Percentiles rank a stretch among this genome's conserved stretches.
Evolutionary conservation across 257 asterid genomes (phyloP).

Genomic region (Fraxinus cuspidata): DNA sequence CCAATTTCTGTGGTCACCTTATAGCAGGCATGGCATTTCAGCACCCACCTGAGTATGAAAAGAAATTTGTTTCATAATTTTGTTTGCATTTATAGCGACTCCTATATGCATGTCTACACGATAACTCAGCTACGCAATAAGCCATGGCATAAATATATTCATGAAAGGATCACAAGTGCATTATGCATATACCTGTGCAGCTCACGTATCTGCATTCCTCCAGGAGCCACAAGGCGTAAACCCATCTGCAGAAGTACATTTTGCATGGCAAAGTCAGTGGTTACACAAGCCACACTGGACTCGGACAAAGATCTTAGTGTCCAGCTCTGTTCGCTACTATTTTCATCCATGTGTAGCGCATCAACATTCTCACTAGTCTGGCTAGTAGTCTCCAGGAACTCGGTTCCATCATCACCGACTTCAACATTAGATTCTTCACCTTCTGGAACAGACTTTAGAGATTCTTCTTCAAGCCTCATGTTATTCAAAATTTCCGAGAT

Average conservation of each 20-base stretch:
- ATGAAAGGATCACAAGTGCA: not conserved
- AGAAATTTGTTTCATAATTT: not conserved
- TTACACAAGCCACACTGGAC: conserved; percentile 91
- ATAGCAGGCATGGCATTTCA: conserved; percentile 94
- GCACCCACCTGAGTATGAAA: conserved; percentile 74
- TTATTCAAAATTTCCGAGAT: conserved; percentile 48
- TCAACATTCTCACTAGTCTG: conserved; percentile 46
- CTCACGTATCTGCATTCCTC: conserved; percentile 98
- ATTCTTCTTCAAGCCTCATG: conserved; percentile 63
- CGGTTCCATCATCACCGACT: conserved; percentile 41
- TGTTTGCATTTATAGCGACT: not conserved
- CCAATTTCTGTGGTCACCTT: conserved; percentile 94
- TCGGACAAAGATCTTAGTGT: conserved; percentile 78
- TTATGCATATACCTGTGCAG: conserved; percentile 62
- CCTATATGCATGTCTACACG: not conserved
- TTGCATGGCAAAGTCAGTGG: conserved; percentile 96
- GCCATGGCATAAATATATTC: not conserved
- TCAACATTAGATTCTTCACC: conserved; percentile 29
- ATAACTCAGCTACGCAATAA: not conserved
- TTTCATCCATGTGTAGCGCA: conserved; percentile 56
- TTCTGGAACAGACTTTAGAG: conserved; percentile 29
- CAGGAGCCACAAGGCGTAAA: conserved; percentile 91
- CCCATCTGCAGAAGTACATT: conserved; percentile 97
- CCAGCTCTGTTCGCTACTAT: conserved; percentile 98
- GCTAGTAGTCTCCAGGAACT: conserved; percentile 41